phyloP scores from a whole-genome alignment of 805 yeast genomes.

The Hanseniaspora guilliermondii region DNA sequence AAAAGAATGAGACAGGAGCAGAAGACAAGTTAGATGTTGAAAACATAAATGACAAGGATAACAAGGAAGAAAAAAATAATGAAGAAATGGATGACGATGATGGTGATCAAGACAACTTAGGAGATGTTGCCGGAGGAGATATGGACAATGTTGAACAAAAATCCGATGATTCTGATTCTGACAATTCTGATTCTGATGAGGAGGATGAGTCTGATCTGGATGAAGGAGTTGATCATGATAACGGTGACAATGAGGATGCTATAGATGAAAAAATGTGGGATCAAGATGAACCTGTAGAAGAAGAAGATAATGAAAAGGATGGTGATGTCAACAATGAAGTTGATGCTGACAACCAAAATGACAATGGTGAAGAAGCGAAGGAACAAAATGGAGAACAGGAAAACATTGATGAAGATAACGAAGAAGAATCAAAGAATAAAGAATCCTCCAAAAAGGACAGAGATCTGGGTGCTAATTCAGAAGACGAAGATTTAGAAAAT shows the following conservation, averaged over 20 bases:
- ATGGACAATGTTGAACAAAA: constrained; percentile 41
- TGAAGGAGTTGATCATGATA: constrained; percentile 57
- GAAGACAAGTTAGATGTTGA: constrained; percentile 90
- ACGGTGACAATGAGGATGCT: constrained; percentile 37
- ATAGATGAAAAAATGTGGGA: constrained; percentile 92
- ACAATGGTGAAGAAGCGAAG: constrained; percentile 39
- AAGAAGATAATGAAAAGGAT: constrained; percentile 61
- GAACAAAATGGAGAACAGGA: constrained; percentile 32
- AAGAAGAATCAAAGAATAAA: constrained; percentile 25
- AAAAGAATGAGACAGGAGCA: constrained; percentile 59
- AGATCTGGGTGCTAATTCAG: constrained; percentile 12
- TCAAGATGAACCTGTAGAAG: constrained; percentile 56
- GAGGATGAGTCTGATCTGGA: constrained; percentile 60
- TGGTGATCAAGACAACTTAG: constrained; percentile 69
- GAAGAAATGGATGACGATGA: constrained; percentile 36
- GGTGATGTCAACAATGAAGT: constrained; percentile 69
- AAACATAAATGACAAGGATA: constrained; percentile 59
- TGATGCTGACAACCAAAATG: constrained; percentile 60
- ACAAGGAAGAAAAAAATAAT: constrained; percentile 38
- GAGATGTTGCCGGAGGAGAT: constrained; percentile 77
- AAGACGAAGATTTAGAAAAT: constrained; percentile 26
- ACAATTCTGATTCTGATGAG: constrained; percentile 34
- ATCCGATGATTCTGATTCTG: constrained; percentile 63
- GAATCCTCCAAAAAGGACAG: constrained; percentile 19
- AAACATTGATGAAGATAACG: constrained; percentile 28